Conservation (phyloP, 2,329 filamentous ascomycete species). For the Bipolaris cookei region DNA sequence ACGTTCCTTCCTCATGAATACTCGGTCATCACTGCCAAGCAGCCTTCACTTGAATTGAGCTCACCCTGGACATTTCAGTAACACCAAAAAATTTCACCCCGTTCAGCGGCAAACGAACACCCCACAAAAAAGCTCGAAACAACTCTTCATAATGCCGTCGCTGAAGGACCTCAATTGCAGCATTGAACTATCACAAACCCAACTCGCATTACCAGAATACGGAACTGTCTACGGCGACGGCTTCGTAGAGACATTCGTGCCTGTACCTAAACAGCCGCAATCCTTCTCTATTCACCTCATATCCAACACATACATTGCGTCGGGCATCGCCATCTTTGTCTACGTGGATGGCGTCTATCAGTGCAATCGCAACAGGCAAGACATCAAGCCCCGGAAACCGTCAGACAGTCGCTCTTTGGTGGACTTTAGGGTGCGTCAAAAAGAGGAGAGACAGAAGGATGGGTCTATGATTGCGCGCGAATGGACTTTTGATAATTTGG, state of each 20-base stretch:
- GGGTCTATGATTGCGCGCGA: constrained; percentile 58
- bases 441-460: constrained; percentile 57
- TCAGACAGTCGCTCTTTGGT: constrained; percentile 48
- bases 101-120: background rate
- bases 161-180: constrained; percentile 61
- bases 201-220: constrained; percentile 55
- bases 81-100: no score
- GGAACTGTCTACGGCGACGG: constrained; percentile 59
- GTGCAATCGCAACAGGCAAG: constrained; percentile 60
- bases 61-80: background rate
- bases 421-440: constrained; percentile 60
- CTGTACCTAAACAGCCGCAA: constrained; percentile 54
- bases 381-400: constrained; percentile 45
- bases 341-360: constrained; percentile 65
- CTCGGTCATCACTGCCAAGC: background rate
- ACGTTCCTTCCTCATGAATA: background rate
- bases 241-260: constrained; percentile 59
- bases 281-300: constrained; percentile 59
- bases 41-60: background rate
- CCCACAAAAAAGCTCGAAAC: background rate
- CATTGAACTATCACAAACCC: constrained; percentile 56
- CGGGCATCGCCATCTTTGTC: constrained; percentile 61
- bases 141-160: constrained; percentile 54
- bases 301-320: constrained; percentile 59
- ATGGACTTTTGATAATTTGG: constrained; percentile 61